Percentiles rank a stretch among this genome's conserved stretches.
phyloP scores from a whole-genome alignment of 2,329 filamentous ascomycete genomes.

The Alternaria sp. region DNA sequence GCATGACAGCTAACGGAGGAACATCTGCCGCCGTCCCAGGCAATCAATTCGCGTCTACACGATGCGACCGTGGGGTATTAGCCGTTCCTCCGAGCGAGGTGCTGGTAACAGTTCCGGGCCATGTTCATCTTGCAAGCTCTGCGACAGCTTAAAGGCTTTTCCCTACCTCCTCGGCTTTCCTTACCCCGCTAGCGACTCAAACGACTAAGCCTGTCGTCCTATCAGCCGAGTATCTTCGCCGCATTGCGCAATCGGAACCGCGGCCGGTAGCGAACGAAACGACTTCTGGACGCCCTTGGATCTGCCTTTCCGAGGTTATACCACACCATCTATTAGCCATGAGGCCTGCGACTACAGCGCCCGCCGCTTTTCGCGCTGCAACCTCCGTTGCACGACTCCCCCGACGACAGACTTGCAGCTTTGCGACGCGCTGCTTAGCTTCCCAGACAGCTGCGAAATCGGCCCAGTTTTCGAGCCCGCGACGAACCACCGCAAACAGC shows the following conservation, averaged over 20 bases:
- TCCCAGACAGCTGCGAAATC: conserved; percentile 35
- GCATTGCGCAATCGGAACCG: conserved; percentile 30
- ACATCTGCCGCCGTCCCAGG: conserved; percentile 16
- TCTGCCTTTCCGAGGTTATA: conserved; percentile 40
- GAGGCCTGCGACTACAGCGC: conserved; percentile 40
- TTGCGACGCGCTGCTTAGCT: conserved; percentile 43
- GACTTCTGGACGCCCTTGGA: conserved; percentile 20
- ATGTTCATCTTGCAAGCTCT: conserved; percentile 16
- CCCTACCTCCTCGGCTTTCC: conserved; percentile 35
- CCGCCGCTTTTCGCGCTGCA: conserved; percentile 38
- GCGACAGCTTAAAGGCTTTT: conserved; percentile 23
- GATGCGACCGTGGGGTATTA: conserved; percentile 19
- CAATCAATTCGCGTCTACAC: conserved; percentile 20
- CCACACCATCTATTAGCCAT: conserved; percentile 31
- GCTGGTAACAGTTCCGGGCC: conserved; percentile 21
- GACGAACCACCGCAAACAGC: conserved; percentile 23
- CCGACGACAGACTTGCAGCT: conserved; percentile 32
- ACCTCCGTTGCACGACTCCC: conserved; percentile 31
- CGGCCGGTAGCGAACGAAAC: conserved; percentile 35
- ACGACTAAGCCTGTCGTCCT: conserved; percentile 13
- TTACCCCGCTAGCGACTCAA: conserved; percentile 42
- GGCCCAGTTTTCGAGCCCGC: conserved; percentile 29
- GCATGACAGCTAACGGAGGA: conserved; percentile 17
- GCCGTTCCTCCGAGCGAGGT: conserved; percentile 22
- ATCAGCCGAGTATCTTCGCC: conserved; percentile 22